phyloP scores from a whole-genome alignment of 2,329 filamentous ascomycete species.

The Massarina eburnea region DNA sequence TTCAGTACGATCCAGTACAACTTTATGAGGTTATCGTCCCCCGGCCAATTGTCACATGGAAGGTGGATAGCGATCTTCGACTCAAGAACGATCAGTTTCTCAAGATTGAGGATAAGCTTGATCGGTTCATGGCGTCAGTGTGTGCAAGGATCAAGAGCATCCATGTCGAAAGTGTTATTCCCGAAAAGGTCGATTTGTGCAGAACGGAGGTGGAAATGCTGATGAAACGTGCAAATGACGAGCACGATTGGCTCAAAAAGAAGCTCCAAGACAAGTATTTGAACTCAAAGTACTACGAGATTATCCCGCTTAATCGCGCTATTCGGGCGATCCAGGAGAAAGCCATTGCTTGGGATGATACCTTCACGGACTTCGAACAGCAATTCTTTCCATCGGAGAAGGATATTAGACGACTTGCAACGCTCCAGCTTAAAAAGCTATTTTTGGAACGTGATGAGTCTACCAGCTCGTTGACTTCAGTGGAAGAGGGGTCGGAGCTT shows the following conservation, averaged over 20 bases:
- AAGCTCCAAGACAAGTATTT: slow-evolving; percentile 90
- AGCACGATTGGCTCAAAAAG: slow-evolving; percentile 71
- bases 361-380: slow-evolving; percentile 86
- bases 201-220: slow-evolving; percentile 78
- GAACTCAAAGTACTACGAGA: slow-evolving; percentile 92
- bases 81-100: slow-evolving; percentile 91
- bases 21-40: slow-evolving; percentile 94
- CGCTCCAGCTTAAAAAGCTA: slow-evolving; percentile 89
- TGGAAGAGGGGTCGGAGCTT: slow-evolving; percentile 64
- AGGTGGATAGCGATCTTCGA: slow-evolving; percentile 88
- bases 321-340: slow-evolving; percentile 90
- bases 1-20: slow-evolving; percentile 91
- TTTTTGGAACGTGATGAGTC: slow-evolving; percentile 86
- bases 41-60: slow-evolving; percentile 89
- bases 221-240: slow-evolving; percentile 77
- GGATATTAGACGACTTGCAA: slow-evolving; percentile 88
- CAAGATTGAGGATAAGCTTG: slow-evolving; percentile 78
- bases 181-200: slow-evolving; percentile 82
- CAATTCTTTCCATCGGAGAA: slow-evolving; percentile 94
- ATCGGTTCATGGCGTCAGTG: slow-evolving; percentile 85
- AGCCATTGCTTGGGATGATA: slow-evolving; percentile 88
- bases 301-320: slow-evolving; percentile 88
- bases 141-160: slow-evolving; percentile 82
- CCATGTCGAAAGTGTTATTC: slow-evolving; percentile 84
- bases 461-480: slow-evolving; percentile 70